These are phyloP conservation scores for Sungouiella blattae DNA, from an alignment of 805 yeast genomes.

Conservation along the genomic window DNA sequence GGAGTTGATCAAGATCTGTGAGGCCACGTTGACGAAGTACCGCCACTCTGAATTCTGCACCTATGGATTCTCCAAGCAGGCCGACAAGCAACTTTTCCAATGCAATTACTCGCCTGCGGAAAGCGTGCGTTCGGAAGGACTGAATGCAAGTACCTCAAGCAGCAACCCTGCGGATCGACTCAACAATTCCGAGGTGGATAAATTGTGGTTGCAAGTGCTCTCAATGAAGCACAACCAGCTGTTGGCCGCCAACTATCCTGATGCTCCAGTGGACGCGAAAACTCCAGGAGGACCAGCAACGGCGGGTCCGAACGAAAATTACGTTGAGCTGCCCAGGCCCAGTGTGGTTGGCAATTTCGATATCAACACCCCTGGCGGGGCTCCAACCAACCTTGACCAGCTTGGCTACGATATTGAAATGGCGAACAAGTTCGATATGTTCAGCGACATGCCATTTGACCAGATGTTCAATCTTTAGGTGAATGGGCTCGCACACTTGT, in stretches of 20 bases:
- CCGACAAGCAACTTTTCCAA: constrained; percentile 3
- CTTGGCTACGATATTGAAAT: constrained; percentile 15
- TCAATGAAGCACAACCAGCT: constrained; percentile 22
- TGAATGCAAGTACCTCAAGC: constrained; percentile 1
- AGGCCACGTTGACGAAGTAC: constrained; percentile 11
- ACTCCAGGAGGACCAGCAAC: background rate
- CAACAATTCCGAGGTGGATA: constrained; percentile 29
- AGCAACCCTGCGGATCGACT: constrained; percentile 9
- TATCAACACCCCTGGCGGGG: background rate
- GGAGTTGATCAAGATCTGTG: constrained; percentile 20
- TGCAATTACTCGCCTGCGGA: background rate
- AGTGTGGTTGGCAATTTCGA: background rate
- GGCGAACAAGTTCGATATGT: constrained; percentile 21
- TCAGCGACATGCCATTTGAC: constrained; percentile 26
- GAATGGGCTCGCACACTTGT: too few species aligned
- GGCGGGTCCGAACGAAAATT: background rate
- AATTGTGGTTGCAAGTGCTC: constrained; percentile 34
- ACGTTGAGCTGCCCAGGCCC: background rate
- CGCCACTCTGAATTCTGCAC: constrained; percentile 9
- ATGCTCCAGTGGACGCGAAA: background rate
- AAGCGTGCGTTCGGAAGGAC: background rate
- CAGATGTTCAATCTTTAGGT: constrained; percentile 10
- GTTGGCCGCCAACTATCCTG: constrained; percentile 1
- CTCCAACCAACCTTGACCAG: background rate
- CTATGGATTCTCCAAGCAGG: constrained; percentile 11